Percentiles rank a stretch among this genome's conserved stretches.
Evolutionary conservation across 2,329 filamentous ascomycete species (phyloP).

Genomic region (Penicillium vulpinum): DNA sequence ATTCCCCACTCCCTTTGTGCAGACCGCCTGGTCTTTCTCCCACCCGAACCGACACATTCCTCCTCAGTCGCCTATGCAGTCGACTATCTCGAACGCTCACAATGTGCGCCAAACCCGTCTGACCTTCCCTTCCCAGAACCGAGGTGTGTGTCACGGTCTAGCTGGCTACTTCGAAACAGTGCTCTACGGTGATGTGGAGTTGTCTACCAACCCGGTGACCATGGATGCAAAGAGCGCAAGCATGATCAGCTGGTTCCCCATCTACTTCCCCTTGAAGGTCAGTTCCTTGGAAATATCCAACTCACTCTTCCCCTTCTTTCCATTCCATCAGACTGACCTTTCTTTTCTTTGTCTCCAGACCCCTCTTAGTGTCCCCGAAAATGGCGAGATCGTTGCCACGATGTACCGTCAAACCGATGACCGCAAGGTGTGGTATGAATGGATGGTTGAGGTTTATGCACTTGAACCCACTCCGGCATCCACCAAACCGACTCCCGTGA

Average conservation of each 20-base stretch:
- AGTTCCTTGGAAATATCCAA: slow-evolving; percentile 27
- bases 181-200: slow-evolving; percentile 80
- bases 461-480: slow-evolving; percentile 29
- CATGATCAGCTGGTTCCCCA: slow-evolving; percentile 99
- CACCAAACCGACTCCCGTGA: slow-evolving; percentile 29
- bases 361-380: slow-evolving; percentile 80
- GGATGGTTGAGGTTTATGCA: slow-evolving; percentile 83
- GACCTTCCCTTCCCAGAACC: slow-evolving; percentile 73
- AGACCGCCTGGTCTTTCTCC: slow-evolving; percentile 48
- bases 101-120: slow-evolving; percentile 79
- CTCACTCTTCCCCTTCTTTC: background rate
- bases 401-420: slow-evolving; percentile 98
- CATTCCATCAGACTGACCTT: background rate
- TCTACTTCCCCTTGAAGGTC: slow-evolving; percentile 95
- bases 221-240: slow-evolving; percentile 92
- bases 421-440: slow-evolving; percentile 97
- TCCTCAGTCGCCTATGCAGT: slow-evolving; percentile 30
- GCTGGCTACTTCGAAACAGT: slow-evolving; percentile 96
- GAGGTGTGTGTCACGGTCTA: slow-evolving; percentile 85
- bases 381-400: slow-evolving; percentile 81
- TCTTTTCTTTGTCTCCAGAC: slow-evolving; percentile 61
- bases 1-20: slow-evolving; percentile 39
- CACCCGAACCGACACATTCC: slow-evolving; percentile 44
- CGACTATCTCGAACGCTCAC: slow-evolving; percentile 77
- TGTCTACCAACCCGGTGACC: slow-evolving; percentile 88